phyloP scores from a whole-genome alignment of 2,329 filamentous ascomycete species.

The Neoscytalidium dimidiatum region DNA sequence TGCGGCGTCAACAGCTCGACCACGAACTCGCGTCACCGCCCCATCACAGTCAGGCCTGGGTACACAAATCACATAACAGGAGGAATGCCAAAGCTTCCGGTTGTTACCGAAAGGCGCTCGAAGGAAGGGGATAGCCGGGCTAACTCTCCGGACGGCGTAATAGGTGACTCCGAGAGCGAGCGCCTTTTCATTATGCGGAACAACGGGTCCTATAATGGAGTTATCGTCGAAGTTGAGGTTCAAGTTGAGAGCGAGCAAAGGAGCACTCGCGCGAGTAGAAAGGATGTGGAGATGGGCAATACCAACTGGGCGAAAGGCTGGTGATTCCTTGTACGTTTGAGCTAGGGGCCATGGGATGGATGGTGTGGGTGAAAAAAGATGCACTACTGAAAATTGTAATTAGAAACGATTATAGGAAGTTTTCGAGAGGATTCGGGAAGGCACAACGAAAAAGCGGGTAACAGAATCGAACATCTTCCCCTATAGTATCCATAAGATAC shows the following conservation, averaged over 20 bases:
- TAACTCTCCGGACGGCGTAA: neutral
- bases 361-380: too few relatives aligned
- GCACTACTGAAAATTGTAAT: too few relatives aligned
- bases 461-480: too few relatives aligned
- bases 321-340: neutral
- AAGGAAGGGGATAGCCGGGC: neutral
- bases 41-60: neutral
- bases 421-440: too few relatives aligned
- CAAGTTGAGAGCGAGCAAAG: conserved; percentile 1
- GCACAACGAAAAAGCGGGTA: too few relatives aligned
- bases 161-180: neutral
- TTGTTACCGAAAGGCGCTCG: neutral
- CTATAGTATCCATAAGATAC: too few relatives aligned
- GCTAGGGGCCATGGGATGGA: too few relatives aligned
- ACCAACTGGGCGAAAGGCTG: neutral
- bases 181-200: neutral
- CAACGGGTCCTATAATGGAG: neutral
- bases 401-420: too few relatives aligned
- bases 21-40: neutral
- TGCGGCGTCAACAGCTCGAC: neutral
- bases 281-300: neutral
- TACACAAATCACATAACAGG: neutral
- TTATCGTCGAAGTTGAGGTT: neutral
- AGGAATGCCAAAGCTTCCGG: neutral
- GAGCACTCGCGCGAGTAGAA: neutral